These are phyloP conservation scores for Neofusicoccum cordaticola DNA, from an alignment of 2,329 filamentous ascomycete genomes.

Conservation along the genomic window DNA sequence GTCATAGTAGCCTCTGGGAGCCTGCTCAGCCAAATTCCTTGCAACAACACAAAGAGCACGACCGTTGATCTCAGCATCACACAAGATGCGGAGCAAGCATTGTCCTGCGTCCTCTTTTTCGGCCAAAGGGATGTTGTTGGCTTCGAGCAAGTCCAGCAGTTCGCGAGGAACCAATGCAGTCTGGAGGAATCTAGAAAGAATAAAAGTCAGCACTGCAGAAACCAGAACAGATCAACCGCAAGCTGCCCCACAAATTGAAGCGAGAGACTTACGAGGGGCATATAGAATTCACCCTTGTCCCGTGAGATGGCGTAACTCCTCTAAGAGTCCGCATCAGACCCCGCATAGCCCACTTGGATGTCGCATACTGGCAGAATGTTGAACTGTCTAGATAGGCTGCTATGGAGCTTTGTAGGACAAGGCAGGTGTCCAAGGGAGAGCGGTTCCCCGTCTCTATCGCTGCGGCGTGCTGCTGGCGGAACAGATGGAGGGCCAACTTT, in stretches of 20 bases:
- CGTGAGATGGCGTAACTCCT: neutral
- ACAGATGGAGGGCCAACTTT: slow-evolving; percentile 49
- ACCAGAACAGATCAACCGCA: too few species aligned
- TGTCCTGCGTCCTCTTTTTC: neutral
- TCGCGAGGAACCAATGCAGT: neutral
- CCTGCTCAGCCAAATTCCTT: neutral
- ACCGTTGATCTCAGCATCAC: neutral
- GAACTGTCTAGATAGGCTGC: neutral
- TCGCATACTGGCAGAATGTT: neutral
- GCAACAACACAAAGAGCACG: neutral
- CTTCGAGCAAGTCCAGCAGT: neutral
- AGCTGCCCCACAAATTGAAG: neutral
- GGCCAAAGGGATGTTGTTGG: neutral
- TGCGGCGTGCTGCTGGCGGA: slow-evolving; percentile 26
- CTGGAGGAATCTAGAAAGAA: neutral
- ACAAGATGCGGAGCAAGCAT: neutral
- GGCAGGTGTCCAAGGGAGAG: neutral
- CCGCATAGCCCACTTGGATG: neutral
- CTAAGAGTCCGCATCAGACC: neutral
- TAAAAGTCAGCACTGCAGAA: neutral
- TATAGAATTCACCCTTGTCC: neutral
- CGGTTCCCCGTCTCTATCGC: neutral
- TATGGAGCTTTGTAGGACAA: neutral
- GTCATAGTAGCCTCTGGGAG: neutral
- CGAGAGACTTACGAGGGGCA: neutral